Base-by-base conservation (phyloP, 2,329 filamentous ascomycete genomes). In the Arthrobotrys conoides region DNA sequence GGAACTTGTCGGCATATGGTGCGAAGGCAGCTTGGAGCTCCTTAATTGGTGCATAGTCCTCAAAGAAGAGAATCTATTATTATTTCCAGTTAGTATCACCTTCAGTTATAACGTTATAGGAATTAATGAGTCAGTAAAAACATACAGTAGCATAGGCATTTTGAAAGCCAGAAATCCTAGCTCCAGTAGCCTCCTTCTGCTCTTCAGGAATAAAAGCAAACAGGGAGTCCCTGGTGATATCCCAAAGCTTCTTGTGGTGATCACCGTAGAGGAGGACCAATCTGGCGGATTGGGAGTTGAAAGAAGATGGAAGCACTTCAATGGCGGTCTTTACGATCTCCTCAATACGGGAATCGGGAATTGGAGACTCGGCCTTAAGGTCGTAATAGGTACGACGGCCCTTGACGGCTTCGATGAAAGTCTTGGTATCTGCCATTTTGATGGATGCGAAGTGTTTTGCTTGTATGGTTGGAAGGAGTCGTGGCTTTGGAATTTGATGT, bases 181-280 rank as follows among this genome's bases (percentile, higher is more conserved):
- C 82, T 80, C 83, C 82, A 9, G 87, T 92, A 80, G 84, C 68
- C 83, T 89, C 85, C 87, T 89, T 94, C 81, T 86, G 76, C 20
- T 55, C 87, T 2, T 85, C 87, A 33, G 92, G 89, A 24, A 96
- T 90, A 76, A 94, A 88, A 22, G 87, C 86, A 86, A 91, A 90
- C 75, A 95, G 87, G 67, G 88, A 85, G 30, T 91, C 89, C 78
- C 87, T 85, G 70, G 90, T 88, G 76, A 93, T 87, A 84, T 93
- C 91, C 95, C 94, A 97, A 82, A 97, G 90, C 86, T 92, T 91
- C 82, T 94, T 90, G 87, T 97, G 94, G 85, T 97, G 92, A 80
- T 88, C 89, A 83, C 92, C 91, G 83, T 96, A 88, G 69, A 97
- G 89, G 65, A 97, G 88, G 59, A 97, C 88, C 75, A 92, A 86